Evolutionary conservation across 495 filamentous ascomycete genomes (phyloP).

Genomic region (Choiromyces venosus): DNA sequence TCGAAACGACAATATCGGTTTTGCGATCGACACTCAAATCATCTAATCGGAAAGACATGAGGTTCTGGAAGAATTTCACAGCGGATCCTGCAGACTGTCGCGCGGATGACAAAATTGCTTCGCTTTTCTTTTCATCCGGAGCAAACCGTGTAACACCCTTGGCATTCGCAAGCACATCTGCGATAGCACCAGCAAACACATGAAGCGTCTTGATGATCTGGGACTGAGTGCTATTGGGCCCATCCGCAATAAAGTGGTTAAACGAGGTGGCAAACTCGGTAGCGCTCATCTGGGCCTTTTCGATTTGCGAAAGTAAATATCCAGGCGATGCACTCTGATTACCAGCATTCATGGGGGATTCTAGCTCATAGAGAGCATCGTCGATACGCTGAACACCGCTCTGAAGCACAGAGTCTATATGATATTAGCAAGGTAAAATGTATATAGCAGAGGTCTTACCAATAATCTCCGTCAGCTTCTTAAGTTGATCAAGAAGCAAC

Average conservation of each 20-base stretch:
- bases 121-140: slow-evolving; percentile 87
- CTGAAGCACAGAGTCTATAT: slow-evolving; percentile 80
- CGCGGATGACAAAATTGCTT: slow-evolving; percentile 71
- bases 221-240: slow-evolving; percentile 82
- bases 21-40: slow-evolving; percentile 80
- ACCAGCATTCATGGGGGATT: slow-evolving; percentile 95
- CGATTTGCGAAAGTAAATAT: slow-evolving; percentile 91
- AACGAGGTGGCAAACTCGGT: slow-evolving; percentile 96
- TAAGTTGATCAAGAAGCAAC: slow-evolving; percentile 72
- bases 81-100: slow-evolving; percentile 81
- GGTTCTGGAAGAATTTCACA: slow-evolving; percentile 89
- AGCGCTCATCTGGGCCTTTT: slow-evolving; percentile 89
- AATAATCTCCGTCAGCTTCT: slow-evolving; percentile 95
- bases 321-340: slow-evolving; percentile 97
- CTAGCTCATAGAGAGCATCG: slow-evolving; percentile 92
- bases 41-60: slow-evolving; percentile 89
- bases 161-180: slow-evolving; percentile 91
- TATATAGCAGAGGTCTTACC: slow-evolving; percentile 15
- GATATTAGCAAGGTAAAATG: background rate
- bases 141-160: slow-evolving; percentile 93
- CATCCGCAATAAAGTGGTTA: slow-evolving; percentile 96
- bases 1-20: slow-evolving; percentile 92
- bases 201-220: slow-evolving; percentile 91
- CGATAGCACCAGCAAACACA: slow-evolving; percentile 79
- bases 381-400: slow-evolving; percentile 91